Evolutionary conservation across 192 early-diverging fungal genomes (phyloP), one percentile per base, ranked within the genome.

Genomic region (Linnemannia exigua): DNA sequence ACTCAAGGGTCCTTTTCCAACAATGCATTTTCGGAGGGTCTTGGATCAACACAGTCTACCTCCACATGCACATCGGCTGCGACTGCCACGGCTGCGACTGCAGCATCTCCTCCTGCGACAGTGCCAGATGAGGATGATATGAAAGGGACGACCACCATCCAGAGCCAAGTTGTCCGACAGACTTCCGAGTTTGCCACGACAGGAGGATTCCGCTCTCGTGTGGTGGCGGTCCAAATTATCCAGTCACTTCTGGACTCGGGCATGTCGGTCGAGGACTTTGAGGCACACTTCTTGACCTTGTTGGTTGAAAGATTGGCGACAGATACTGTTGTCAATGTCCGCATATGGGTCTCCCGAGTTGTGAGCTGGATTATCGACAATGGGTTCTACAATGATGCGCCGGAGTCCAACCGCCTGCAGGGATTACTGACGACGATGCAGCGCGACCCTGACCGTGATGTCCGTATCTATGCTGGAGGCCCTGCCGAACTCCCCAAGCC

Each of bases 291-390:
- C 44, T 76, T 96, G 75, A 88, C 91, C 3, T 82, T 90, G 44
- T 70, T 96, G 48, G 70, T 76, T 8, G 91, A 90, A 2, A 87
- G 88, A 17, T 79, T 96, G 63, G 90, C 91, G 0, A 52, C 76
- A 15, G 95, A 96, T 84, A 76, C 84, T 19, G 92, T 96, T n/a
- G 92, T 93, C 0, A 95, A 96, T 78, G 95, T 96, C 25, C 92
- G 94, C 20, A 96, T 96, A 76, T 93, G 90, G 22, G 81, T 95
- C 14, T 93, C 93, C 0, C 82, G 95, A 20, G 84, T 92, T 5
- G 75, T 92, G 20, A 74, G 75, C 48, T 75, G 72, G 50, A 75
- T 89, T 15, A 85, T 84, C 47, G 74, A 82, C 19, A 86, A 80
- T 79, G 81, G 69, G 1, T 70, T 79, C 20, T 82, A 79, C 36